Percentiles rank a stretch among this genome's conserved stretches.
phyloP scores from a whole-genome alignment of 441 rosid genomes.

The Arabidopsis lyrata region DNA sequence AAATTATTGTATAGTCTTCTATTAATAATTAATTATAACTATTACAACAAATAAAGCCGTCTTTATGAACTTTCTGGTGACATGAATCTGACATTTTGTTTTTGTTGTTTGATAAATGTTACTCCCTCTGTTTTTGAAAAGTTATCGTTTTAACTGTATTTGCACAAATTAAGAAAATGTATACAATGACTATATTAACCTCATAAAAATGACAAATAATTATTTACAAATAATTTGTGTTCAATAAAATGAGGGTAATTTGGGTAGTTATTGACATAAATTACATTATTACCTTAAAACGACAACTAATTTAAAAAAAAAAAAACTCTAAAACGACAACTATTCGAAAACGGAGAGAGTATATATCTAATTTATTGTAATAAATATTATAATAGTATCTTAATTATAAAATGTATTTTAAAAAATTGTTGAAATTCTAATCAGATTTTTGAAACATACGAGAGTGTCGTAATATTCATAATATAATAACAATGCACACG shows the following conservation, averaged over 20 bases:
- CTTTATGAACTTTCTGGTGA: constrained; percentile 15
- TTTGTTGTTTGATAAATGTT: not conserved
- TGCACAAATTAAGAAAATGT: too few relatives aligned
- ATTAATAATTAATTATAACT: not conserved
- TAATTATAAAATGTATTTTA: not conserved
- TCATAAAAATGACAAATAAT: too few relatives aligned
- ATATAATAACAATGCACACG: constrained; percentile 34
- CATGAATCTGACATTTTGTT: not conserved
- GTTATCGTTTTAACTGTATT: too few relatives aligned
- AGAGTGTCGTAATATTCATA: not conserved
- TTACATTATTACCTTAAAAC: too few relatives aligned
- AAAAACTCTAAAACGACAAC: too few relatives aligned
- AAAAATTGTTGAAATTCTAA: not conserved
- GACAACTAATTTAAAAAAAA: too few relatives aligned
- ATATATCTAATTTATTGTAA: not conserved
- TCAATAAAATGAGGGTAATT: too few relatives aligned
- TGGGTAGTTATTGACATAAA: too few relatives aligned
- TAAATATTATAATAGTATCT: not conserved
- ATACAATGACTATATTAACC: too few relatives aligned
- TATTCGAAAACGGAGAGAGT: too few relatives aligned
- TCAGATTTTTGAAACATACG: not conserved
- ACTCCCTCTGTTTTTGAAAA: too few relatives aligned
- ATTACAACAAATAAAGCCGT: not conserved
- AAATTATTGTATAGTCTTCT: constrained; percentile 30
- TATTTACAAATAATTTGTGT: too few relatives aligned